These are phyloP conservation scores for Pachysandra terminalis DNA, from an alignment of 164 flowering plant species.

Conservation along the genomic window DNA sequence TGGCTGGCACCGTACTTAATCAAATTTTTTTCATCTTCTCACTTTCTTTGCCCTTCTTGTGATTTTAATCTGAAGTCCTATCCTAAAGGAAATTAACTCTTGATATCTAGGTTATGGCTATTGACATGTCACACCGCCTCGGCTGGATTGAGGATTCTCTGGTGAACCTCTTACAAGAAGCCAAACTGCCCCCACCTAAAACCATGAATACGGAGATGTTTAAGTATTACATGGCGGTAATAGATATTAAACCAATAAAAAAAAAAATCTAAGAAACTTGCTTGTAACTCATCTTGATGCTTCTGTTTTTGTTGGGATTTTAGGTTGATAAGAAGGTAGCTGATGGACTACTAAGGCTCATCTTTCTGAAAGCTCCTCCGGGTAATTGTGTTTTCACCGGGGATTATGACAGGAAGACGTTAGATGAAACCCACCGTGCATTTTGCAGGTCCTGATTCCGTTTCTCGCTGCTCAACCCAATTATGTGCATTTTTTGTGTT, in stretches of 20 bases:
- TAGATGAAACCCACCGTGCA: constrained; percentile 82
- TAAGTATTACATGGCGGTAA: constrained; percentile 92
- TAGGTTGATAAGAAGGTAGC: constrained; percentile 99
- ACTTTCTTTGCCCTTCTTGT: not conserved
- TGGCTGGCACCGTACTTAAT: constrained; percentile 67
- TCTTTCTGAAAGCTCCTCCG: constrained; percentile 88
- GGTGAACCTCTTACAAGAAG: constrained; percentile 60
- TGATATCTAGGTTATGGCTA: constrained; percentile 89
- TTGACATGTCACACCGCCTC: constrained; percentile 92
- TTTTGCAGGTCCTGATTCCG: constrained; percentile 64
- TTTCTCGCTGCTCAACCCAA: not conserved
- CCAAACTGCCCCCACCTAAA: constrained; percentile 91
- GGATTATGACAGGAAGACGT: constrained; percentile 78
- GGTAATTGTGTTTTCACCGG: constrained; percentile 97
- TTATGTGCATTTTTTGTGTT: not conserved
- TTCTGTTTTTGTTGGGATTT: constrained; percentile 1
- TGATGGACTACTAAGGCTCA: constrained; percentile 90
- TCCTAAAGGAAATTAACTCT: constrained; percentile 3
- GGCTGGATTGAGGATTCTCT: constrained; percentile 97
- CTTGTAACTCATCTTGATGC: not conserved
- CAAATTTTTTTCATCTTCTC: not conserved
- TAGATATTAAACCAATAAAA: constrained; percentile 11
- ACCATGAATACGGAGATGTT: constrained; percentile 89
- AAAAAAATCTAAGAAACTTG: not conserved
- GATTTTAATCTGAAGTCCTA: not conserved